Evolutionary conservation across 1,284 basidiomycete genomes (phyloP).

Genomic region (Ceratobasidium sp.): DNA sequence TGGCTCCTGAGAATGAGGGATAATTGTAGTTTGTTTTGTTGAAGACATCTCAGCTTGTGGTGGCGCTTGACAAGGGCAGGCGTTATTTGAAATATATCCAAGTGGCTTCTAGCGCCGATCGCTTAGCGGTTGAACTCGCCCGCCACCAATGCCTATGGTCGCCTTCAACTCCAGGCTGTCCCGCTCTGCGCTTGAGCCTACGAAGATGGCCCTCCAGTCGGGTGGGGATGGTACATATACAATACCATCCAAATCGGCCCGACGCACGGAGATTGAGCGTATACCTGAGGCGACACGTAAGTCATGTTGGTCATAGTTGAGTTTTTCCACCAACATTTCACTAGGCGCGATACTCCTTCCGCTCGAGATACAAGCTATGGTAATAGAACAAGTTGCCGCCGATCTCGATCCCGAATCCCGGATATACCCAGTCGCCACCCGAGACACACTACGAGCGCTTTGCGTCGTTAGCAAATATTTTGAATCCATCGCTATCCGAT

Average conservation of each 20-base stretch:
- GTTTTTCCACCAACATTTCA: neutral
- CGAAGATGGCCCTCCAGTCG: conserved; percentile 11
- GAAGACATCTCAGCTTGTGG: conserved; percentile 22
- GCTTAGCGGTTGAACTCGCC: conserved; percentile 14
- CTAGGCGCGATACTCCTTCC: conserved; percentile 2
- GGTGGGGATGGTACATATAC: neutral
- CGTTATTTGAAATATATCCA: neutral
- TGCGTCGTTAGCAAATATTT: conserved; percentile 37
- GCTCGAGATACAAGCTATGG: conserved; percentile 29
- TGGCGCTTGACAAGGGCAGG: conserved; percentile 26
- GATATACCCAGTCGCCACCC: conserved; percentile 15
- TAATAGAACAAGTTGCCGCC: conserved; percentile 26
- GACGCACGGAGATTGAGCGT: neutral
- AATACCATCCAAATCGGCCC: neutral
- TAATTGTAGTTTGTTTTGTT: conserved; percentile 73
- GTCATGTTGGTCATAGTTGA: neutral
- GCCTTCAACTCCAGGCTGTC: neutral
- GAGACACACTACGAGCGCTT: conserved; percentile 23
- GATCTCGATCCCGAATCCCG: conserved; percentile 12
- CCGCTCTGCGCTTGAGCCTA: neutral
- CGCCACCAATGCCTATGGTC: conserved; percentile 10
- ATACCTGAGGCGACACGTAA: conserved; percentile 6
- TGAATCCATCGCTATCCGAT: conserved; percentile 36
- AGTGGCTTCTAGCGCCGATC: conserved; percentile 31
- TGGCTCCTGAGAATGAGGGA: conserved; percentile 74